Base-by-base conservation (phyloP, 192 early-diverging fungal genomes). In the Cetraspora pellucida region DNA sequence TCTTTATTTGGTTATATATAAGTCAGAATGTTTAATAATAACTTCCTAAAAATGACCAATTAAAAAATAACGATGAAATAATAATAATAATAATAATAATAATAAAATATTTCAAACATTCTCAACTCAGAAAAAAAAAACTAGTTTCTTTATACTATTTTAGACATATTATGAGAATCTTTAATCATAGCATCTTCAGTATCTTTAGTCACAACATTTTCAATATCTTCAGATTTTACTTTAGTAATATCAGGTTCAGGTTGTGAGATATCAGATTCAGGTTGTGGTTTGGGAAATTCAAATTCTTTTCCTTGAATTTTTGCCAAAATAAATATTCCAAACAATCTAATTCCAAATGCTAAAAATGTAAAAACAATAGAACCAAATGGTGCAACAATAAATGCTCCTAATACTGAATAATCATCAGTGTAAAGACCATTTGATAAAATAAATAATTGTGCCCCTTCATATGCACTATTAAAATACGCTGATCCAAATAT, bases 381-480 rank as follows among this genome's bases (percentile, higher is more conserved):
- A 27, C 28, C 46, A 27, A 68, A 49, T 16, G 66, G 66, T 16
- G 44, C 43, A 25, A 25, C 66, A 55, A 88, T 80, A 69, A 89
- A 89, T 4, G 88, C 88, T 19, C 87, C 87, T 25, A 89, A 77
- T 6, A 89, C 87, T 21, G 84, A 81, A 77, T 89, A 82, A 73
- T 89, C 88, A 0, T 78, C 63, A 11, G 77, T 83, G 69, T 88
- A 89, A 10, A 89, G 80, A 10, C 87, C 86, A 44, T 77, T 78
- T 11, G 83, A 72, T 7, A 89, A 71, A 13, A 81, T 54, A 45
- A 89, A 74, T 19, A 89, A 72, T 14, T 82, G 77, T 79, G 82
- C 78, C 50, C 88, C 88, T 17, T 83, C 84, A 46, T 85, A 72
- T 16, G 77, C 73, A 72, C 87, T 84, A 46, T 83, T 82, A 47